Percentiles rank a stretch among this genome's conserved stretches.
These are phyloP conservation scores for Lactarius hengduanensis DNA, from an alignment of 768 basidiomycete genomes.

Conservation along the genomic window DNA sequence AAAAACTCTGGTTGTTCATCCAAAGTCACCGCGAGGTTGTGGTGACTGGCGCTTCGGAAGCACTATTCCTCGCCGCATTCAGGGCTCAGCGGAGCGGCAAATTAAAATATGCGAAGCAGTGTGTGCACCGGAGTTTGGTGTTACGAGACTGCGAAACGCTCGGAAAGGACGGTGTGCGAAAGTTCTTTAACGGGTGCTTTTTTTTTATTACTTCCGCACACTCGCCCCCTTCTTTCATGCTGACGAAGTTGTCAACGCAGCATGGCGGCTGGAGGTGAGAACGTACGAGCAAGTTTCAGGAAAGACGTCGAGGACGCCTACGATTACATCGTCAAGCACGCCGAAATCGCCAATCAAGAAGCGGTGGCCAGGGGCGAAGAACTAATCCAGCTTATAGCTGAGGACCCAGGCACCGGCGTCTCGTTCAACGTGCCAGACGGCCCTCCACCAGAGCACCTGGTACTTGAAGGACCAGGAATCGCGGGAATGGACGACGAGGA, in stretches of 20 bases:
- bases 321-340: conserved; percentile 75
- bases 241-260: conserved; percentile 41
- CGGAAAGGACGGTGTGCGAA: conserved; percentile 81
- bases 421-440: conserved; percentile 94
- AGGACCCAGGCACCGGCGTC: conserved; percentile 73
- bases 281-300: conserved; percentile 75
- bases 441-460: conserved; percentile 83
- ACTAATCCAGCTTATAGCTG: conserved; percentile 93
- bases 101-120: conserved; percentile 71
- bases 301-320: conserved; percentile 92
- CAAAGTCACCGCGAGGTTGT: conserved; percentile 83
- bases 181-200: conserved; percentile 89
- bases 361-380: conserved; percentile 55
- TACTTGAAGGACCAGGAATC: conserved; percentile 85
- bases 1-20: conserved; percentile 81
- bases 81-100: conserved; percentile 70
- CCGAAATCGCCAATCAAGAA: conserved; percentile 59
- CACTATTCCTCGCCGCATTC: conserved; percentile 92
- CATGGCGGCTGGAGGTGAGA: conserved; percentile 78
- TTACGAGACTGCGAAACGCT: conserved; percentile 66
- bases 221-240: background rate
- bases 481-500: conserved; percentile 80
- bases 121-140: conserved; percentile 90
- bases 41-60: conserved; percentile 85
- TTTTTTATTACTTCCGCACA: conserved; percentile 2